Evolutionary conservation across 768 basidiomycete genomes (phyloP).

Genomic region (Crassisporium funariophilum): DNA sequence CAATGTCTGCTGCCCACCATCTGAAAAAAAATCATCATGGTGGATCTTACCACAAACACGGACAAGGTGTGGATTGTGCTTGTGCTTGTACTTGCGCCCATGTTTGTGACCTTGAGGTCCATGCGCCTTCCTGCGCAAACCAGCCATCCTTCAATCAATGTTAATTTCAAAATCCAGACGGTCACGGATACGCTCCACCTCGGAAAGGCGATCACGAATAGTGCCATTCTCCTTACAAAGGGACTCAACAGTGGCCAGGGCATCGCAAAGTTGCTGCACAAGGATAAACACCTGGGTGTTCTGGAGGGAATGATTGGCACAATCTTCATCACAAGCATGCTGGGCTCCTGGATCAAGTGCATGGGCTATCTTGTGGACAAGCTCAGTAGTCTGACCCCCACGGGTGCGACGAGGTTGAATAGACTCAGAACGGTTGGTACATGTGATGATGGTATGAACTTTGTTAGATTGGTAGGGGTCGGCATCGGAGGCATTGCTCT

Average conservation of each 20-base stretch:
- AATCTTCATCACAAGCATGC: constrained; percentile 22
- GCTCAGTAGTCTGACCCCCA: constrained; percentile 17
- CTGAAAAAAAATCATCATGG: constrained; percentile 10
- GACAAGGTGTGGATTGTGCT: constrained; percentile 8
- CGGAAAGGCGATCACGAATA: constrained; percentile 12
- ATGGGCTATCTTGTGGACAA: constrained; percentile 17
- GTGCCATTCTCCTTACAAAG: constrained; percentile 13
- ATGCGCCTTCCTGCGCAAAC: not conserved
- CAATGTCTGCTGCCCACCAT: constrained; percentile 9
- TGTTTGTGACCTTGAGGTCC: not conserved
- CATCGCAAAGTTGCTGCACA: constrained; percentile 27
- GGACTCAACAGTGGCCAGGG: constrained; percentile 18
- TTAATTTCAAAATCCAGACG: constrained; percentile 16
- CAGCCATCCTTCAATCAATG: constrained; percentile 7
- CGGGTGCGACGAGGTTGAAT: constrained; percentile 8
- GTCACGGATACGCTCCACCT: constrained; percentile 16
- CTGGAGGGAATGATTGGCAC: constrained; percentile 21
- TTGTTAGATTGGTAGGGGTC: not conserved
- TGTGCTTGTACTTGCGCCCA: too few species aligned
- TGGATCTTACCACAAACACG: constrained; percentile 15
- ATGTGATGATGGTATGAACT: constrained; percentile 3
- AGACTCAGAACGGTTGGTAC: constrained; percentile 11
- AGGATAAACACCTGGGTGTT: constrained; percentile 25
- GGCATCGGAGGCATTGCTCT: not conserved
- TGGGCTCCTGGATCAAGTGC: constrained; percentile 29